Evolutionary conservation across 371 early-diverging fungal genomes (phyloP), one percentile per base, ranked within the genome.

Genomic region (Rhizopus arrhizus): DNA sequence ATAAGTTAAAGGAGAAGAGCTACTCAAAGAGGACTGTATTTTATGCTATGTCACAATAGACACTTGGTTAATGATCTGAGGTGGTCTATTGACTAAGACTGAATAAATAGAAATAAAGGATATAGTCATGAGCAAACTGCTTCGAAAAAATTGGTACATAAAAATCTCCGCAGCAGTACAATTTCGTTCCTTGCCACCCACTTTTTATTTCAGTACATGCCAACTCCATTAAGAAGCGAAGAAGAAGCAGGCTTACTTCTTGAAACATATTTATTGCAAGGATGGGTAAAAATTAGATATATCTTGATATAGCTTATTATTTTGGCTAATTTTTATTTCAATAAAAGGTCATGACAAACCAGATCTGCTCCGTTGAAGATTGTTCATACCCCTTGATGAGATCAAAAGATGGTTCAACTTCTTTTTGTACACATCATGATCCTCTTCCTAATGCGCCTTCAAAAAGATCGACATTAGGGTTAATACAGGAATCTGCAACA

Each of bases 311-410:
- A 15, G 3, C 1, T 13, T n/a, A n/a, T 22, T 4, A 11, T 10
- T 56, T 3, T 22, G 36, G 11, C n/a, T 31, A 22, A 52, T 36
- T 5, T 1, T 1, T 47, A 28, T 33, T 33, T 11, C 13, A 31
- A 5, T 49, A 22, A 13, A 50, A 85, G 85, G 78, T 81, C 40
- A 68, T 85, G 78, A 82, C 83, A 5, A 79, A 81, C 50, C 69
- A 70, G 22, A 49, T 62, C 3, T 85, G 86, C 52, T 56, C 51
- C 9, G 59, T 61, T 15, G 65, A 66, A 16, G 68, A 65, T 13
- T 85, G 84, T 55, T 63, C 66, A 31, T 78, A 77, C 8, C 86
- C 86, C 12, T 52, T 83, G n/a, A 73, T 85, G 70, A 68, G 83
- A 46, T 81, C 81, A 22, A 83, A 76, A 50, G 83, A 85, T 62